phyloP scores from a whole-genome alignment of 345 rosid species.

The Brassica napus region DNA sequence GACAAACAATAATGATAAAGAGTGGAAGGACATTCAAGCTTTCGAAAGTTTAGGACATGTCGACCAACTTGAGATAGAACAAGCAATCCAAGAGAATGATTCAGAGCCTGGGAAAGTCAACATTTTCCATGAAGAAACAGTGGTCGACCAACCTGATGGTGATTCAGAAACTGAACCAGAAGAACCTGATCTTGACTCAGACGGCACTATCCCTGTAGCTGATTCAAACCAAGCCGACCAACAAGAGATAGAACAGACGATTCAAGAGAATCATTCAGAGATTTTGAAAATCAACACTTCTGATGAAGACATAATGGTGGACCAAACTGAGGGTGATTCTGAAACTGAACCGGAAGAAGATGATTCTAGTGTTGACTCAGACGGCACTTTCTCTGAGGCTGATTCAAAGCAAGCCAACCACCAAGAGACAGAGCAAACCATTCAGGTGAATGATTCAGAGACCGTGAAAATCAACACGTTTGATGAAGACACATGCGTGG shows the following conservation, averaged over 20 bases:
- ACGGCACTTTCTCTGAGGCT: too few species aligned
- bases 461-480: conserved; percentile 2
- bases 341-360: neutral
- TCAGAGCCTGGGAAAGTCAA: neutral
- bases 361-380: too few species aligned
- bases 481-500: neutral
- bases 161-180: conserved; percentile 19
- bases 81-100: neutral
- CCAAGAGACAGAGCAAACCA: neutral
- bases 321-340: conserved; percentile 6
- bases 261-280: too few species aligned
- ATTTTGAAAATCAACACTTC: too few species aligned
- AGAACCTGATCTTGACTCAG: neutral
- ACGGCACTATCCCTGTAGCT: too few species aligned
- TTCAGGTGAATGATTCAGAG: neutral
- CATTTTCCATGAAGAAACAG: neutral
- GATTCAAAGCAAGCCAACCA: neutral
- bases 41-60: conserved; percentile 8
- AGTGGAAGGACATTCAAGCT: neutral
- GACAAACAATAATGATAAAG: conserved; percentile 1
- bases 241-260: too few species aligned
- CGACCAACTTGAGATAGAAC: neutral
- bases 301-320: too few species aligned
- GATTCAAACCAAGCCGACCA: too few species aligned
- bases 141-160: neutral